These are phyloP conservation scores for Dothidotthia symphoricarpi DNA, from an alignment of 2,329 filamentous ascomycete genomes.

Conservation along the genomic window DNA sequence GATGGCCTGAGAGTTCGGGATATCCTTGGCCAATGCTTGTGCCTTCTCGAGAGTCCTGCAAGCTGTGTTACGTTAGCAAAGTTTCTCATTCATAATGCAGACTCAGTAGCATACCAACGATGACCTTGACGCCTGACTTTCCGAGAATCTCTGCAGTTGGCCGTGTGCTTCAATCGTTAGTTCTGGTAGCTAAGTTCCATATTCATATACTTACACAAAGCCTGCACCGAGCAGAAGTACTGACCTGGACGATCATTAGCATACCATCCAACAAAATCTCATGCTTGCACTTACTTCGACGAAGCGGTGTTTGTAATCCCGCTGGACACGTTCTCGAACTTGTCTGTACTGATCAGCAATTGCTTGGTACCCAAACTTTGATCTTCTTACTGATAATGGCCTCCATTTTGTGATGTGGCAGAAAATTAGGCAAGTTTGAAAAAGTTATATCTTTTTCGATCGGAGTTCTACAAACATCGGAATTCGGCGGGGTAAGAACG, in stretches of 20 bases:
- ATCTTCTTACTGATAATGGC: conserved; percentile 33
- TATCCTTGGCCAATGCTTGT: conserved; percentile 67
- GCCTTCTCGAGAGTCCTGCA: conserved; percentile 79
- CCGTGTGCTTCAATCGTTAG: conserved; percentile 42
- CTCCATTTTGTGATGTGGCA: conserved; percentile 35
- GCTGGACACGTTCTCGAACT: conserved; percentile 34
- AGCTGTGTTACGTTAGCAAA: conserved; percentile 49
- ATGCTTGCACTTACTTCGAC: conserved; percentile 35
- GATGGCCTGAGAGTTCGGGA: conserved; percentile 72
- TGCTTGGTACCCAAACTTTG: conserved; percentile 2
- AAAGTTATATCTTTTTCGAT: conserved; percentile 33
- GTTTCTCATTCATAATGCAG: neutral
- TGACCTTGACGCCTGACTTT: conserved; percentile 57
- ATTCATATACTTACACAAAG: conserved; percentile 34
- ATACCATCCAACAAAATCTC: neutral
- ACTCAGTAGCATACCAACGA: conserved; percentile 50
- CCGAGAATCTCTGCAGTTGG: conserved; percentile 60
- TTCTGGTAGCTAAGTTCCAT: neutral
- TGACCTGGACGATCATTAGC: conserved; percentile 30
- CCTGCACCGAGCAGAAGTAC: conserved; percentile 43
- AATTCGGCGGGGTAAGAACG: conserved; percentile 15
- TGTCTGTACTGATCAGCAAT: conserved; percentile 27
- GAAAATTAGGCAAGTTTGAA: conserved; percentile 12
- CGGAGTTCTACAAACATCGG: conserved; percentile 26
- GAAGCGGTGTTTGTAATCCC: conserved; percentile 21